These are phyloP conservation scores for Annulohypoxylon moriforme DNA, from an alignment of 495 filamentous ascomycete species.

Conservation along the genomic window DNA sequence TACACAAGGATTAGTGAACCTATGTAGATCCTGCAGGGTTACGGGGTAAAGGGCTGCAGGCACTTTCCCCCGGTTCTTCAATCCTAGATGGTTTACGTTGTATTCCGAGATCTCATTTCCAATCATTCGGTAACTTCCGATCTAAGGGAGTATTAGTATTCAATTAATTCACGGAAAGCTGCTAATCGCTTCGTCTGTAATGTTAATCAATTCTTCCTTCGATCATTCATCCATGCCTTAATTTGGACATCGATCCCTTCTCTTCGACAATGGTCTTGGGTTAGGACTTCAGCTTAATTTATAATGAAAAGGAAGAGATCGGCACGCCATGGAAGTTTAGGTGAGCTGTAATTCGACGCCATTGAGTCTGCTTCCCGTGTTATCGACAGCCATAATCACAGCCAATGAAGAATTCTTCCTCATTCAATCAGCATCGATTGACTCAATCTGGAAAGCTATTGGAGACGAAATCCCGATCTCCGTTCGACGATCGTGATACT, in stretches of 20 bases:
- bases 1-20: neutral
- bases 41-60: neutral
- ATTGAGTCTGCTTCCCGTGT: neutral
- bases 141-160: conserved; percentile 4
- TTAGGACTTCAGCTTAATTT: neutral
- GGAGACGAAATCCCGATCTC: neutral
- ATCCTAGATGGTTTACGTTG: neutral
- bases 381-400: neutral
- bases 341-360: conserved; percentile 7
- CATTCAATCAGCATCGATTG: neutral
- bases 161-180: neutral
- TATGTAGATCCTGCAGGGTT: conserved; percentile 9
- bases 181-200: neutral
- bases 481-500: conserved; percentile 12
- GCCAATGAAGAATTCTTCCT: neutral
- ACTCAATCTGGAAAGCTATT: neutral
- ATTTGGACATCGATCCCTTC: neutral
- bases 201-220: neutral
- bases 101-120: conserved; percentile 17
- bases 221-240: neutral
- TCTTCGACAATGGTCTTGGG: neutral
- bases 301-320: conserved; percentile 27
- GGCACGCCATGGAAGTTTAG: conserved; percentile 13
- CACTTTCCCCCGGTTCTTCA: neutral
- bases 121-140: conserved; percentile 20